Percentiles rank a stretch among this genome's conserved stretches.
Evolutionary conservation across 129 eudicot genomes (phyloP).

Genomic region (Oenanthe sinensis): DNA sequence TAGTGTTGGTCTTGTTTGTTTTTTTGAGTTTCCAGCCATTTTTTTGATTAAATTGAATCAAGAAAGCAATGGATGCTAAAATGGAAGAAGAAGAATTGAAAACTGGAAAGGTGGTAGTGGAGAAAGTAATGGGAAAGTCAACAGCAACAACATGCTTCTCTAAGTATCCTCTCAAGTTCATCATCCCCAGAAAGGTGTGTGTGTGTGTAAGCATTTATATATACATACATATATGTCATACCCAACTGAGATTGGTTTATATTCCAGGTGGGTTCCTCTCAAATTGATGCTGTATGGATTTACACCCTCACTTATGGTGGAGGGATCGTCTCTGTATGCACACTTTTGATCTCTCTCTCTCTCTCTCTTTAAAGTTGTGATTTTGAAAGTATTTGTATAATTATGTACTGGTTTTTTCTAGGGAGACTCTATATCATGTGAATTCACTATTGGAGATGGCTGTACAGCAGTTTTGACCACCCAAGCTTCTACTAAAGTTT

Average conservation of each 20-base stretch:
- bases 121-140: conserved; percentile 64
- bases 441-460: conserved; percentile 59
- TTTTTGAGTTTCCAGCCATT: background rate
- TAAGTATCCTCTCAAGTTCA: conserved; percentile 81
- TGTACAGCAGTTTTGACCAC: conserved; percentile 94
- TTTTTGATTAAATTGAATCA: background rate
- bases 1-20: background rate
- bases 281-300: conserved; percentile 86
- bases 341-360: background rate
- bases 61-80: background rate
- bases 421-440: conserved; percentile 72
- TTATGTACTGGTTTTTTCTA: conserved; percentile 14
- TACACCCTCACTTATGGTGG: conserved; percentile 92
- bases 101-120: conserved; percentile 61
- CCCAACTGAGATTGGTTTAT: background rate
- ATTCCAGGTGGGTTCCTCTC: conserved; percentile 61
- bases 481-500: conserved; percentile 92
- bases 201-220: conserved; percentile 14
- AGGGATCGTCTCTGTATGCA: conserved; percentile 84
- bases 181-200: conserved; percentile 72
- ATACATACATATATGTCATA: background rate
- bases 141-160: conserved; percentile 72
- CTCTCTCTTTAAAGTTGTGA: background rate
- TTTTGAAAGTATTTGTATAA: background rate
- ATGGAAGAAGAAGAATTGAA: conserved; percentile 26